Evolutionary conservation across 2,329 filamentous ascomycete species (phyloP), one percentile per base, ranked within the genome.

Genomic region (Magnaporthales sp.): DNA sequence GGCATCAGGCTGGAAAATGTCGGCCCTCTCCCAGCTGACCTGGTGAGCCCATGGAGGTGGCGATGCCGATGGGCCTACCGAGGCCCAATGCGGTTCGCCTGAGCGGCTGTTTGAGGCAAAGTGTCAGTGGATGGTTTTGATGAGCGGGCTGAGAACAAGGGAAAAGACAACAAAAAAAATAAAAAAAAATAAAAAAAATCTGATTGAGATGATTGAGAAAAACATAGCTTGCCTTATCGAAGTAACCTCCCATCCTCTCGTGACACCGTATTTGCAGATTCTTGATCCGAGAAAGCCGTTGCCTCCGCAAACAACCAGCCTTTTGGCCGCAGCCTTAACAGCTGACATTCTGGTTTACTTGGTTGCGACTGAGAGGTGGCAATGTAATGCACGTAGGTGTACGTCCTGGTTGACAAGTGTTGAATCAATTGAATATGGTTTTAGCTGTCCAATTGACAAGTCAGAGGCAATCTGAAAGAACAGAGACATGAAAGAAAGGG

Each of bases 201-300:
- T 51, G 11, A 15, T 15, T 51, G 5, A 7, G n/a, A 15, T 4
- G 13, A 15, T 26, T 26, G 56, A 29, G 24, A 15, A 29, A 29
- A 60, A 27, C 22, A 10, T 22, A 13, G 62, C 72, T 68, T 86
- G 93, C 92, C 93, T 96, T 73, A 99, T 88, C 6, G 93, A 97
- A 26, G 89, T 94, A 63, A 98, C 94, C 67, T 93, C 86, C 94
- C 94, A 98, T 66, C 93, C 92, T 75, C 93, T 84, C 62, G 89
- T 85, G 64, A 92, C 89, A 61, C 92, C 95, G 66, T 91, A 89
- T 81, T 92, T 95, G 82, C 95, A 98, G 80, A 99, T 97, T 67
- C 94, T 86, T 27, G 83, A 85, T 78, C 92, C 92, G 29, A 99
- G 80, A 76, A 98, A 99, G 38, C 95, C 94, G 77, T 92, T 97